Evolutionary conservation across 2,329 filamentous ascomycete species (phyloP), one percentile per base, ranked within the genome.

Genomic region (Pseudogymnoascus sp.): DNA sequence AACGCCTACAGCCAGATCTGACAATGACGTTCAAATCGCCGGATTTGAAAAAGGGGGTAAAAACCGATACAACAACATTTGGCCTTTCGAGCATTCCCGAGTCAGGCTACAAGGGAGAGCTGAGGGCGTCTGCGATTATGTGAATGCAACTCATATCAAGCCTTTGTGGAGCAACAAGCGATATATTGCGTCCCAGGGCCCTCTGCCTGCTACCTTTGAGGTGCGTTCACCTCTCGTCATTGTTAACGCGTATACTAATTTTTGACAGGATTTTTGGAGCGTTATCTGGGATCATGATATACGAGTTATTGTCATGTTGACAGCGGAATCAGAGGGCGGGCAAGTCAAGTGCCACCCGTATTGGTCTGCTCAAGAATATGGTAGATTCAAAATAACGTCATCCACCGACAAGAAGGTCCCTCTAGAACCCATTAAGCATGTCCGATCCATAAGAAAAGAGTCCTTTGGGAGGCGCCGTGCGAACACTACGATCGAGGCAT

Each of bases 41-140:
- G 95, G 95, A 6, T 89, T 99, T 31, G 95, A 99, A 71, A 95
- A 97, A 74, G 95, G 95, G 6, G 86, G 82, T 16, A 97, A 97
- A 79, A 99, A 99, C 70, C 85, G 95, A 7, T 99, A 99, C 79
- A 97, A 97, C 78, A 96, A 97, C 69, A 97, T 97, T 63, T 87
- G 96, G 77, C 95, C 95, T 0, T 99, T 96, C 73, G 93, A 97
- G 72, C 95, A 99, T 75, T 87, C 91, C 2, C 82, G 95, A 65
- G 95, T 99, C 62, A 91, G 85, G 68, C 77, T 99, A 57, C 82
- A 89, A 68, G 84, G 85, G 45, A 84, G 88, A 37, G 78, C 83
- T 0, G 78, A 82, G 1, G 88, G 87, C 11, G 81, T 80, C 21
- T 96, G 93, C 74, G 95, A 99, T 74, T 99, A 99, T 71, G 86